Evolutionary conservation across 1,284 basidiomycete genomes (phyloP), one percentile per base, ranked within the genome.

Genomic region (Ustilago bromivora): DNA sequence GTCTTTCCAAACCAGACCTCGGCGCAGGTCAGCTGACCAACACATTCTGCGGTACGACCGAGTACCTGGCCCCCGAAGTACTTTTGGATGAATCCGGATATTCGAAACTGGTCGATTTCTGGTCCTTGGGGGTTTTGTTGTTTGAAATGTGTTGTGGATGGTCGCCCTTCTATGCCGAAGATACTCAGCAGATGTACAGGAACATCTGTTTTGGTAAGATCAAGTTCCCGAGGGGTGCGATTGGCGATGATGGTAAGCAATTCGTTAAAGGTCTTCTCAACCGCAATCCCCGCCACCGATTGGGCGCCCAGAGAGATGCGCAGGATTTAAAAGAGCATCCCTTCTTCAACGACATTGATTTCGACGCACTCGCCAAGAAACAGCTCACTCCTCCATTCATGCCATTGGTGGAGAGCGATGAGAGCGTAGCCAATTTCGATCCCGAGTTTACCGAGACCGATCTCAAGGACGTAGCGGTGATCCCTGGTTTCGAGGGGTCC

Each of bases 101-200:
- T 88, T 95, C 94, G 66, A 99, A 99, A 88, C 91, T 98, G 65
- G 97, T 99, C 79, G 97, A 99, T 86, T 99, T 99, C 86, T 99
- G 97, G 97, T 94, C 92, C 57, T 88, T 98, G 12, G 96, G 95
- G 57, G 85, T 85, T 55, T 73, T 88, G 28, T 78, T 88, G 5
- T 88, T 88, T 66, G 87, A 88, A 61, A 99, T 99, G 97, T 99
- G 96, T 86, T 99, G 97, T 83, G 97, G 97, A 17, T 99, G 97
- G 97, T 95, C 93, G 86, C 97, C 97, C 41, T 99, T 99, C 88
- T 99, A 99, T 85, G 96, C 96, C 15, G 97, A 99, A 84, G 97
- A 99, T 86, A 98, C 95, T 17, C 96, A 99, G 87, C 94, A 98
- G 88, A 99, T 99, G 97, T 99, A 99, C 89, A 95, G 95, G 90